Base-by-base conservation (phyloP, 2,329 filamentous ascomycete species). In the Fusarium chlamydosporum region DNA sequence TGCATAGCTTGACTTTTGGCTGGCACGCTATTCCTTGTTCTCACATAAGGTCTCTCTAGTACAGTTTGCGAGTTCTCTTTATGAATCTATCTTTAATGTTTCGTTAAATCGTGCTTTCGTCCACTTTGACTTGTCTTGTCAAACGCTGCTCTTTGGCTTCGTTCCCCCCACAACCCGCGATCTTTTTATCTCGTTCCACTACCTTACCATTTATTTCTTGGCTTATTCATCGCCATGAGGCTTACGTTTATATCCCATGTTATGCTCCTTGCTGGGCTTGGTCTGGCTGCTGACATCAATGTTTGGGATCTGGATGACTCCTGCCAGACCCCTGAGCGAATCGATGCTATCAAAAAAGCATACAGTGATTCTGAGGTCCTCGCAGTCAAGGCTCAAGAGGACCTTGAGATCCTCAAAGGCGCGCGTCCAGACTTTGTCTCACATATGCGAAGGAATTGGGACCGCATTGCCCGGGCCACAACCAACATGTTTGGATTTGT, bases 291-390 rank as follows among this genome's bases (percentile, higher is more conserved):
- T 10, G 47, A 57, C 11, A 33, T 41, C 13, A 57, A 34, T 16
- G 29, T 57, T 0, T 57, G 55, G 55, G 55, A 57, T 8, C 23
- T 53, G 1, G 55, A 57, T 35, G 55, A 57, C 9, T 57, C 55
- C 42, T 57, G 55, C 6, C 47, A 57, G 35, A 54, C 47, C 4
- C 9, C 55, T 1, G 56, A 58, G 13, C 48, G 33, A 0, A 26
- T 31, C 0, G 56, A n/a, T 4, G 50, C 20, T 1, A 43, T 58
- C 1, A 20, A 23, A 0, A 55, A 55, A 7, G 48, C 56, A 0
- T 58, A 58, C 18, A 55, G 34, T 1, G 56, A 55, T 3, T 48
- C 50, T 0, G 33, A 43, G 3, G 11, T 31, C 16, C 13, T 58
- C 1, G 29, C 38, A 33, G 40, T 45, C 9, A 58, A 58, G 12